Evolutionary conservation across 176 grass and related monocot genomes (phyloP).

Genomic region (Triticum monococcum): DNA sequence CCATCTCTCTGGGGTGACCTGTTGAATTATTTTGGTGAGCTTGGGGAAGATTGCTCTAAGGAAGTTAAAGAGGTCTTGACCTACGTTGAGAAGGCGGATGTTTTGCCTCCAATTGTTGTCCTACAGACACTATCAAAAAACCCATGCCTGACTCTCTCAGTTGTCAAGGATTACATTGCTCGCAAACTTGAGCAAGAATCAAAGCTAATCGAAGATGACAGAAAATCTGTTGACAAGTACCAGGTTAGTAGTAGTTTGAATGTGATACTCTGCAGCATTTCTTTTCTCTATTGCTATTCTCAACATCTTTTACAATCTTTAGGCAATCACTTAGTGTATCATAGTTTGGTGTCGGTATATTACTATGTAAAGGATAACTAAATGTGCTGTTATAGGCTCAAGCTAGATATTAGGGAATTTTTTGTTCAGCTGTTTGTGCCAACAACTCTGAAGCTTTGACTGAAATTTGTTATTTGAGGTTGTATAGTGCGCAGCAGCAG

Average conservation of each 20-base stretch:
- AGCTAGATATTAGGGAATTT: background rate
- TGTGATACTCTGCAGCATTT: background rate
- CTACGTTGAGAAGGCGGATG: constrained; percentile 90
- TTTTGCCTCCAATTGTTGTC: constrained; percentile 88
- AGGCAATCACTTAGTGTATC: background rate
- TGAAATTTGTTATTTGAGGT: constrained; percentile 3
- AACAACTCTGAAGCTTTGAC: background rate
- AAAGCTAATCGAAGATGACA: constrained; percentile 89
- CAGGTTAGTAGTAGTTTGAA: constrained; percentile 59
- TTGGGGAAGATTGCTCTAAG: constrained; percentile 92
- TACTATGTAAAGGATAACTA: background rate
- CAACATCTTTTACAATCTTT: background rate
- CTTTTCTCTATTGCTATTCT: background rate
- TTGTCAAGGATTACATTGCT: constrained; percentile 97
- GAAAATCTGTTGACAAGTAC: constrained; percentile 87
- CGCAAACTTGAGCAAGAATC: constrained; percentile 95
- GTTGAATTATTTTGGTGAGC: constrained; percentile 92
- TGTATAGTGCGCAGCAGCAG: background rate
- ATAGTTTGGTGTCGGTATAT: constrained; percentile 2
- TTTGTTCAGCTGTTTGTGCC: background rate
- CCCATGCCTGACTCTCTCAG: constrained; percentile 75
- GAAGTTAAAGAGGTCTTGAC: constrained; percentile 96
- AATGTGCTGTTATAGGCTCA: background rate
- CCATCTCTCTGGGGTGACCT: constrained; percentile 89
- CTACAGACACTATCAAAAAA: constrained; percentile 88